Evolutionary conservation across 306 rosid species (phyloP), one percentile per base, ranked within the genome.

Genomic region (Cucumis sativus): DNA sequence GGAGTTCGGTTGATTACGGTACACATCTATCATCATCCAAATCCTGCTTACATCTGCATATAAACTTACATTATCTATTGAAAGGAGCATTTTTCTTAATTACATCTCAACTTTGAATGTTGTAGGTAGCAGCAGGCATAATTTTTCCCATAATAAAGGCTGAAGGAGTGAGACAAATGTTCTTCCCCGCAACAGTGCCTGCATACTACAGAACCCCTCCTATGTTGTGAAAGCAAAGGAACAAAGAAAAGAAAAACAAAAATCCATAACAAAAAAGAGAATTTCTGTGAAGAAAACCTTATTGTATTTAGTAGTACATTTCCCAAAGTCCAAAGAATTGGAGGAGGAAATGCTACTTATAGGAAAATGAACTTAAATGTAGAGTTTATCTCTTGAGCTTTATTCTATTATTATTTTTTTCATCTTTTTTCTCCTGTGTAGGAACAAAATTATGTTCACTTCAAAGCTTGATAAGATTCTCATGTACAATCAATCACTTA

Each of bases 1-100:
- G 86, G 89, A 76, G 85, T 83, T 57, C 86, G 85, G 78, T 56
- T 88, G 85, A 84, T 87, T 56, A 87, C 82, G 30, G 96, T 90
- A 65, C 55, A 80, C 59, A 35, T 77, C 69, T 20, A 69, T 59
- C n/a, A 6, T 55, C 51, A 4, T 25, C 16, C 57, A 43, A 66
- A 68, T 47, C 39, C 10, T 45, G 20, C 75, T 21, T 21, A 69
- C 8, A 47, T 52, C 8, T 52, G 57, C 57, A 52, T 52, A 15
- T 52, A 8, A 52, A 37, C 76, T 25, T 25, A 71, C 18, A 69
- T 69, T 13, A 21, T 43, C 58, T 6, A 40, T 69, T 23, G 49
- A 43, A 39, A 10, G 11, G 65, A 67, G 75, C 60, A 39, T 6
- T 8, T 55, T 55, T 9, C 71, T 75, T 12, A 16, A 54, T 79